Evolutionary conservation across 371 early-diverging fungal genomes (phyloP), one percentile per base, ranked within the genome.

Genomic region (Apophysomyces sp.): DNA sequence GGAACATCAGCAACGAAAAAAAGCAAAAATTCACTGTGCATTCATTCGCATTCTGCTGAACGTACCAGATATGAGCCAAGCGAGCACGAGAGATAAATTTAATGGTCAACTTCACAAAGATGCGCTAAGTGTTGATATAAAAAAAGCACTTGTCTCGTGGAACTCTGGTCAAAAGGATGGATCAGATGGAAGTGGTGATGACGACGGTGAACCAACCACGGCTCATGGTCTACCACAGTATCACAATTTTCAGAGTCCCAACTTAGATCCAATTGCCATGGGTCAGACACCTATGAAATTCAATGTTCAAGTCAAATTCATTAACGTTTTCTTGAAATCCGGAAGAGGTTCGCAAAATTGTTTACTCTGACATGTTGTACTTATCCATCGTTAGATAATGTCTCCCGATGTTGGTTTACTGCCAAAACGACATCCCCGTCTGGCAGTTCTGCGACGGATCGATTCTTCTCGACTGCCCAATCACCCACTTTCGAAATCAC

Each of bases 401-500:
- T 63, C 4, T 71, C 67, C 2, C 61, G 57, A 26, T 79, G 79
- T 40, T 79, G 79, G 74, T 77, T 83, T 61, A 74, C 80, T 31
- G 68, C 73, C 39, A 78, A 74, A 31, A 73, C 76, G 15, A 27
- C 44, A 2, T 24, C 27, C 12, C 40, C 21, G 8, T 15, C 52
- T 28, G n/a, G 13, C 24, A 34, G n/a, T 36, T 18, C 8, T 5
- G n/a, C 18, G 2, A 15, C 44, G 3, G 34, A 39, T 34, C 32
- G 26, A 2, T 62, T 28, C 40, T 37, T 30, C 9, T 26, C 62
- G 30, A 44, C 55, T 2, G 39, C 65, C 4, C 41, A 58, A 12
- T 61, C 68, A 13, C 84, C 84, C 18, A 81, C 65, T 9, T 61
- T 84, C 37, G 82, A 83, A 58, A 69, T 84, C 16, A 81, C 81